Evolutionary conservation across 2,329 filamentous ascomycete species (phyloP), one percentile per base, ranked within the genome.

Genomic region (Alternaria arbusti): DNA sequence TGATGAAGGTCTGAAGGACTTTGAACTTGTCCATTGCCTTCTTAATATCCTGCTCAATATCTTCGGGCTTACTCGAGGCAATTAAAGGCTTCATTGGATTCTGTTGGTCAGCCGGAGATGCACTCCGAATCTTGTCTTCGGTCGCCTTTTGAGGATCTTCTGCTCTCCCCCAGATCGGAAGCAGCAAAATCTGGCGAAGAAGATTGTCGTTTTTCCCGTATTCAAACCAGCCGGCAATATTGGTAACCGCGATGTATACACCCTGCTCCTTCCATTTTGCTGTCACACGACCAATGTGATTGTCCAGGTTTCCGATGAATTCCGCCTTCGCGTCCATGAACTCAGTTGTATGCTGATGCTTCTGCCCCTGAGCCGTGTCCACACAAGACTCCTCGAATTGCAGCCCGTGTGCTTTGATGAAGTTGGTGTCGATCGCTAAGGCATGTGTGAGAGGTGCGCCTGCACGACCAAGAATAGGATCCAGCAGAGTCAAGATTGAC

Each of bases 401-500:
- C 8, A 90, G 84, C 0, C 86, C 90, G 64, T 93, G 89, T 0
- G 86, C 82, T 6, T 86, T 87, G 13, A 93, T 87, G 61, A 89
- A 92, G 0, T 83, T 82, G 0, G 85, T 81, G 64, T 93, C 90
- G 1, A 88, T 80, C 2, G 82, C 71, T 5, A 82, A 67, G 10
- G 72, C 76, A 51, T 78, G 76, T 9, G 76, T 76, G 32, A 76
- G 71, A 7, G 76, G 64, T 15, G 70, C 59, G 61, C 13, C 68
- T 49, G 58, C 79, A 72, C 47, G 69, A 51, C 82, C 78, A 44
- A 87, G 74, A 25, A 85, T 79, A 0, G 86, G 85, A 54, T 83
- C 83, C 68, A 94, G 90, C 0, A 94, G 78, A 0, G 90, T 92
- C 75, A 90, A 83, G 40, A 94, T 88, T 0, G 87, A 91, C 52